These are phyloP conservation scores for Brassica incana DNA, from an alignment of 345 rosid species.

Conservation along the genomic window DNA sequence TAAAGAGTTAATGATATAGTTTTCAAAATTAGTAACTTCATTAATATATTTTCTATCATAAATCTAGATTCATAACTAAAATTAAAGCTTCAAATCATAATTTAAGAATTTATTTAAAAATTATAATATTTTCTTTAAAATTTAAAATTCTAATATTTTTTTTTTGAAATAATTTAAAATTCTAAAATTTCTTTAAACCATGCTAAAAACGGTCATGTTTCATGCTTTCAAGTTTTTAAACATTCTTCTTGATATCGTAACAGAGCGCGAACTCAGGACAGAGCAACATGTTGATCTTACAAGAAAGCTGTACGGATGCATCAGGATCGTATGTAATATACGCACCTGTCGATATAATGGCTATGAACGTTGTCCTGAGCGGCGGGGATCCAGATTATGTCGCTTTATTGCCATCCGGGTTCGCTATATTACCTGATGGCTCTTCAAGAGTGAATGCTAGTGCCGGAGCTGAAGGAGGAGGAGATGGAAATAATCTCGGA, in stretches of 20 bases:
- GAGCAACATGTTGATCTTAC: slow-evolving; percentile 94
- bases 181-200: too few relatives aligned
- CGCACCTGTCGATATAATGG: slow-evolving; percentile 85
- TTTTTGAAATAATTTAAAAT: too few relatives aligned
- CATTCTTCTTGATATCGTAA: neutral
- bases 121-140: too few relatives aligned
- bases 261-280: slow-evolving; percentile 88
- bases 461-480: slow-evolving; percentile 23
- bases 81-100: too few relatives aligned
- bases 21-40: neutral
- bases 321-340: slow-evolving; percentile 90
- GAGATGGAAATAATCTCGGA: slow-evolving; percentile 17
- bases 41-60: too few relatives aligned
- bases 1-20: too few relatives aligned
- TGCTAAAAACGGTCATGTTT: neutral
- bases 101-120: too few relatives aligned
- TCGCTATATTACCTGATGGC: slow-evolving; percentile 90
- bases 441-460: slow-evolving; percentile 38
- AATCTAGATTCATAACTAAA: too few relatives aligned
- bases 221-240: neutral
- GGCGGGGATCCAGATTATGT: slow-evolving; percentile 96
- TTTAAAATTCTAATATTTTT: too few relatives aligned
- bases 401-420: slow-evolving; percentile 89
- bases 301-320: slow-evolving; percentile 87
- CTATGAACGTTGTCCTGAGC: slow-evolving; percentile 79